These are phyloP conservation scores for Biscutella laevigata DNA, from an alignment of 441 rosid species.

Conservation along the genomic window DNA sequence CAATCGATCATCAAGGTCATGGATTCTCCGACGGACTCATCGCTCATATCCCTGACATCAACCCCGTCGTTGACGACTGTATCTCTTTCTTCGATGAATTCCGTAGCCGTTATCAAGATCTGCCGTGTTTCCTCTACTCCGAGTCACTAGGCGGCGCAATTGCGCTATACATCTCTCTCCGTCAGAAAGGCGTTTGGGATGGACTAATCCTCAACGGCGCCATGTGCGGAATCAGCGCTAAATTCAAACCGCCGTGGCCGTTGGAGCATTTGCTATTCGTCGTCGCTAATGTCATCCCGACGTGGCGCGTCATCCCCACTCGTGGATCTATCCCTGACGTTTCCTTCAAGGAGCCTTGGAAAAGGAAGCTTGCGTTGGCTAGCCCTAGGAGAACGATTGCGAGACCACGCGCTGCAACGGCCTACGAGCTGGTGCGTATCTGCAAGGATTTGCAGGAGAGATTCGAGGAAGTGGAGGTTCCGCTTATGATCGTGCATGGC, in stretches of 20 bases:
- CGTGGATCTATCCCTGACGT: constrained; percentile 60
- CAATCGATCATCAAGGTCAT: constrained; percentile 90
- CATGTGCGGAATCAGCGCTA: constrained; percentile 89
- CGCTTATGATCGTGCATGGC: constrained; percentile 70
- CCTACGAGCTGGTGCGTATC: constrained; percentile 56
- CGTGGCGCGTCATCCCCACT: constrained; percentile 81
- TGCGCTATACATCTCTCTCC: constrained; percentile 55
- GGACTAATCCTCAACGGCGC: constrained; percentile 81
- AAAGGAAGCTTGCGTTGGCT: constrained; percentile 57
- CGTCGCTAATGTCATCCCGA: constrained; percentile 60
- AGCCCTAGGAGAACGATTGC: constrained; percentile 53
- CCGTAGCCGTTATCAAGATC: constrained; percentile 32
- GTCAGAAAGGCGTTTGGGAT: constrained; percentile 58
- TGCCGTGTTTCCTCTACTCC: constrained; percentile 67
- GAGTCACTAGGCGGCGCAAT: constrained; percentile 90
- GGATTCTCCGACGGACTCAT: constrained; percentile 73
- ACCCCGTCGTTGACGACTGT: constrained; percentile 75
- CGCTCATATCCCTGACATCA: constrained; percentile 63
- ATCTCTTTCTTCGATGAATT: constrained; percentile 49
- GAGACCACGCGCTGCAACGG: constrained; percentile 84
- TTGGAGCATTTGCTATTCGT: constrained; percentile 61
- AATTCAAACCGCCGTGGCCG: constrained; percentile 94
- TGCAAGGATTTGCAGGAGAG: constrained; percentile 65
- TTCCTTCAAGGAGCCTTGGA: constrained; percentile 77
- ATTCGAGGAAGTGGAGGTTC: constrained; percentile 73